Conservation (phyloP, 177 flowering plant species). For the Vitis hybrid region DNA sequence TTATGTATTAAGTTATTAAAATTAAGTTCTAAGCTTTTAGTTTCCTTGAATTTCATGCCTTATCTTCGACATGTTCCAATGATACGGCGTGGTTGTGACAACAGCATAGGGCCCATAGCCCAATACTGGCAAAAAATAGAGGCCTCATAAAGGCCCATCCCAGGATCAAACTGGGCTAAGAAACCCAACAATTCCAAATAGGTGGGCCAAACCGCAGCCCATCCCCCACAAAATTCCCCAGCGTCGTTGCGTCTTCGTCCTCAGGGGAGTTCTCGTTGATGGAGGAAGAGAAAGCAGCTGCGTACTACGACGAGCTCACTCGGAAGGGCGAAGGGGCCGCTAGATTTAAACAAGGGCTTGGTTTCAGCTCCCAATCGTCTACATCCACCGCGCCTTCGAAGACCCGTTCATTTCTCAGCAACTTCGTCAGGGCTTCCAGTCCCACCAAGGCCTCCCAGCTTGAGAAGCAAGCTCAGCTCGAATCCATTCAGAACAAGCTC, state of each 20-base stretch:
- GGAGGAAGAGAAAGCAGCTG: conserved; percentile 91
- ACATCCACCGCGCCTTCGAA: conserved; percentile 26
- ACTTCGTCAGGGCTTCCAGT: conserved; percentile 77
- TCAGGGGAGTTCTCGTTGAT: conserved; percentile 10
- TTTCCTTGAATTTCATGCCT: too few relatives aligned
- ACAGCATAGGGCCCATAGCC: too few relatives aligned
- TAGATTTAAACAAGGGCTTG: conserved; percentile 87
- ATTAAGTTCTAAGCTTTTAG: too few relatives aligned
- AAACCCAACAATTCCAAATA: conserved; percentile 9
- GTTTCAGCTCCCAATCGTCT: conserved; percentile 50
- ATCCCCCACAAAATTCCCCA: too few relatives aligned
- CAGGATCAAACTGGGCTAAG: too few relatives aligned
- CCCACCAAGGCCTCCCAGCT: conserved; percentile 42
- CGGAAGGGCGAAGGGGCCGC: conserved; percentile 91
- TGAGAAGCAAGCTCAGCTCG: conserved; percentile 54
- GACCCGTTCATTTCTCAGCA: conserved; percentile 63
- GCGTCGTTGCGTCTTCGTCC: too few relatives aligned
- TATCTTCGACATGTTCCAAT: too few relatives aligned
- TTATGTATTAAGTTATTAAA: too few relatives aligned
- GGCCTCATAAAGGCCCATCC: too few relatives aligned
- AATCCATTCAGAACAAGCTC: conserved; percentile 68
- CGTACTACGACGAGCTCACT: conserved; percentile 87
- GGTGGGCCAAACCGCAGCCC: too few relatives aligned
- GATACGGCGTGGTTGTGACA: too few relatives aligned
- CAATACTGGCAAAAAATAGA: too few relatives aligned